Conservation (phyloP, 768 basidiomycete species). For the Tricholoma furcatifolium region DNA sequence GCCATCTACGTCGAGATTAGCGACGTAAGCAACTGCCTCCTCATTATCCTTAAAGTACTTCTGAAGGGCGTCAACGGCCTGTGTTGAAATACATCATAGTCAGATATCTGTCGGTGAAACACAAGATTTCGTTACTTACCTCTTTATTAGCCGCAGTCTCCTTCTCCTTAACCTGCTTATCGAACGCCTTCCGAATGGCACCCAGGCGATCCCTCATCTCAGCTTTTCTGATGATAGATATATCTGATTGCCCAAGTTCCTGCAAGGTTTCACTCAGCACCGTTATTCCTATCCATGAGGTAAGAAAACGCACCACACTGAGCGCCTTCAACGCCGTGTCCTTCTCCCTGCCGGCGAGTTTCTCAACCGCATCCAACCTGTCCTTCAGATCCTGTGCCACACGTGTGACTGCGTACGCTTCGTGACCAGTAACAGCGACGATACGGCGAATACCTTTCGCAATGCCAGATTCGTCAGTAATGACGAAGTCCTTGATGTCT, state of each 20-base stretch:
- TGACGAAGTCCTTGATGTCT: conserved; percentile 94
- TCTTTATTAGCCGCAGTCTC: conserved; percentile 76
- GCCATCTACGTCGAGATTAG: conserved; percentile 72
- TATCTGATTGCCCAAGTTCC: conserved; percentile 89
- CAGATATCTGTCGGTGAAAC: not conserved
- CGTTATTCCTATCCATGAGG: not conserved
- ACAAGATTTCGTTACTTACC: conserved; percentile 37
- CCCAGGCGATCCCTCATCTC: conserved; percentile 74
- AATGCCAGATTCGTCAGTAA: conserved; percentile 94
- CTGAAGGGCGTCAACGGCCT: conserved; percentile 72
- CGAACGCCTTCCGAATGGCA: conserved; percentile 75
- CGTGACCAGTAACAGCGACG: conserved; percentile 91
- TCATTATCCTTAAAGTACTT: conserved; percentile 79
- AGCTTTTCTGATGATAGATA: conserved; percentile 82
- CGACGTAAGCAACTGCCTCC: conserved; percentile 67
- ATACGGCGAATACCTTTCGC: conserved; percentile 97
- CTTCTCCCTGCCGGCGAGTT: conserved; percentile 71
- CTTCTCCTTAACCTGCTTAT: conserved; percentile 81
- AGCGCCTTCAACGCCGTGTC: conserved; percentile 85
- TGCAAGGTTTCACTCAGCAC: conserved; percentile 28
- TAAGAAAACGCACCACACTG: conserved; percentile 53
- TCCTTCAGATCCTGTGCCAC: conserved; percentile 61
- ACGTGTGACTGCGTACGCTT: conserved; percentile 81
- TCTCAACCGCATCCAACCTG: conserved; percentile 61
- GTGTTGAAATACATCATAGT: not conserved